Base-by-base conservation (phyloP, 768 basidiomycete genomes). In the Leccinum variicolor region DNA sequence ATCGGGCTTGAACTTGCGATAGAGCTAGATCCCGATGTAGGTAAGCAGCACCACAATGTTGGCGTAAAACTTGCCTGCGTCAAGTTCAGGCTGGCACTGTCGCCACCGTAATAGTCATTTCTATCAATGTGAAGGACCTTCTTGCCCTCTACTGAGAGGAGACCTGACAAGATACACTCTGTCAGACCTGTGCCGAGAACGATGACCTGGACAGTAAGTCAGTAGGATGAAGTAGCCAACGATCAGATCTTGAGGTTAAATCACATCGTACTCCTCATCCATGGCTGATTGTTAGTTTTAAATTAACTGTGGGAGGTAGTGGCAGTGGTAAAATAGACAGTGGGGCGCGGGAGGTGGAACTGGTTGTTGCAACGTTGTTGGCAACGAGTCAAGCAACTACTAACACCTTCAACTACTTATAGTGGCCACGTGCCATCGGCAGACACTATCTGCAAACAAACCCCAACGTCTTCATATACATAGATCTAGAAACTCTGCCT, bases 241-340 rank as follows among this genome's bases (percentile, higher is more conserved):
- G 29, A 62, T 61, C 57, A 59, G 57, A 67, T 68, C 60, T 57
- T 50, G 50, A 55, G 56, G 47, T 56, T 31, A 56, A 65, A 65
- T 66, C 73, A 97, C 95, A 75, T 98, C 95, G 79, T 98, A 98
- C 81, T 92, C 90, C 81, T 98, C 96, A 89, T 99, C 96, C 96
- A 99, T 97, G 74, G 68, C 78, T 64, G 57, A 63, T 64, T 55
- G 55, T 45, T 25, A 57, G 58, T 26, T 55, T 51, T 63, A 19
- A 46, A 53, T 61, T 52, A 55, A 50, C 46, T 56, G 57, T 31
- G 26, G 19, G 19, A 19, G 41, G 41, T 43, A 11, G 54, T 36
- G 51, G 43, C 50, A 50, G 53, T 52, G 31, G 54, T 62, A 62
- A 52, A 49, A 47, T 60, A 61, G 51, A 52, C 26, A 47, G n/a